Evolutionary conservation across 2,329 filamentous ascomycete genomes (phyloP), one percentile per base, ranked within the genome.

Genomic region (Xylaria sp.): DNA sequence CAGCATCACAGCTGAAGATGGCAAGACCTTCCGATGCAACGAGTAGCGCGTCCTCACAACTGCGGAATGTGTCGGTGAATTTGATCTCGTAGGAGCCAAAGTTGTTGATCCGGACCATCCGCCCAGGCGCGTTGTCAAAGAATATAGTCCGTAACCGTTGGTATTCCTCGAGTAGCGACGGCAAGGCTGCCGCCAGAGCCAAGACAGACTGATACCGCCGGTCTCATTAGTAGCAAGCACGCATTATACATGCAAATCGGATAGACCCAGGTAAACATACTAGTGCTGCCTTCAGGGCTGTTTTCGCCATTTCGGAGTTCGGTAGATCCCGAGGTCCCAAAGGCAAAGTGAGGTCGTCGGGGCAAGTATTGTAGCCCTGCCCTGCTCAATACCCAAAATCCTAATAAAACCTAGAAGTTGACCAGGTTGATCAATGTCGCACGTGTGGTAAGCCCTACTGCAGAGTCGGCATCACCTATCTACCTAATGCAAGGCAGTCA

Each of bases 11-110:
- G 13, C 65, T 69, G 2, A 75, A 44, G 22, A 77, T 62, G 1
- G 73, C 74, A 1, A 75, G 4, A 16, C 71, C 69, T 11, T 64
- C 47, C 1, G 66, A 63, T 50, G 76, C 69, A 1, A 76, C 48
- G 7, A 76, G 61, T 13, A 76, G 37, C 0, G 59, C 68, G 63
- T 77, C 74, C 48, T 77, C 74, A 22, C 74, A 77, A 50, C 65
- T 75, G 17, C 73, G 67, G 29, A 76, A 59, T n/a, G 57, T 61
- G 44, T 75, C 68, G 4, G 62, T 44, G 48, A 76, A 76, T 43
- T 69, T 72, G 63, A 76, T 48, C 48, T 64, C 59, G 37, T 66
- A 50, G 16, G 56, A 57, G 6, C 52, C 57, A 38, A 69, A 66
- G 1, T 64, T 62, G 29, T 71, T 66, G 17, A 70, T 44, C 11